Base-by-base conservation (phyloP, 768 basidiomycete species). In the button mushroom (Agaricus bisporus) region DNA sequence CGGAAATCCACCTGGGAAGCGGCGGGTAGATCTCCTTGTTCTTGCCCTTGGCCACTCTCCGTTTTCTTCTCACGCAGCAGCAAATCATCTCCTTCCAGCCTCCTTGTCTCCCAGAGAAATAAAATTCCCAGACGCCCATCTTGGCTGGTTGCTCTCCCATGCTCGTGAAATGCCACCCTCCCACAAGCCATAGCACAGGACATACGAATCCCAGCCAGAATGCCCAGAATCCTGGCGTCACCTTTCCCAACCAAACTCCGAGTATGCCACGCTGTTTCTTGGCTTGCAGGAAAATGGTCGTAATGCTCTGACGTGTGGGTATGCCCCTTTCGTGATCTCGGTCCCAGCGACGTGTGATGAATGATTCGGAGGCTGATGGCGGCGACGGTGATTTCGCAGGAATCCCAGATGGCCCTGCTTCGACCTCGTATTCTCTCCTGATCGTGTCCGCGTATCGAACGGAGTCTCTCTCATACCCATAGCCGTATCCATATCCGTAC, bases 131-230 rank as follows among this genome's bases (percentile, higher is more conserved):
- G 52, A 76, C 64, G 26, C 70, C 72, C 41, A 70, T 64, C 53
- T 66, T 67, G 8, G 73, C 70, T n/a, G 74, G 75, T 58, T 73
- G 68, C 58, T 77, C 76, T 7, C 77, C 76, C 41, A 69, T 66
- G 57, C 72, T 63, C 7, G 77, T 77, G 51, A 82, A 69, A 54
- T 85, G 77, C 87, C 87, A 89, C 4, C 87, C 87, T 0, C 86
- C 87, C 12, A 88, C 73, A 42, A 89, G 74, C 87, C 87, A 89
- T 49, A 87, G 76, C 66, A 85, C 79, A 0, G 87, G 87, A 43
- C 77, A 83, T 44, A 87, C 53, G 60, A 89, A 89, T 3, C 87
- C 87, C 0, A 83, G 53, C 83, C 84, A 88, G 68, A 89, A 89
- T n/a, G 86, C 69, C 64, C 83, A 76, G 60, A 77, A 75, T 2